phyloP scores from a whole-genome alignment of 768 basidiomycete species.

The Pulveroboletus sp. region DNA sequence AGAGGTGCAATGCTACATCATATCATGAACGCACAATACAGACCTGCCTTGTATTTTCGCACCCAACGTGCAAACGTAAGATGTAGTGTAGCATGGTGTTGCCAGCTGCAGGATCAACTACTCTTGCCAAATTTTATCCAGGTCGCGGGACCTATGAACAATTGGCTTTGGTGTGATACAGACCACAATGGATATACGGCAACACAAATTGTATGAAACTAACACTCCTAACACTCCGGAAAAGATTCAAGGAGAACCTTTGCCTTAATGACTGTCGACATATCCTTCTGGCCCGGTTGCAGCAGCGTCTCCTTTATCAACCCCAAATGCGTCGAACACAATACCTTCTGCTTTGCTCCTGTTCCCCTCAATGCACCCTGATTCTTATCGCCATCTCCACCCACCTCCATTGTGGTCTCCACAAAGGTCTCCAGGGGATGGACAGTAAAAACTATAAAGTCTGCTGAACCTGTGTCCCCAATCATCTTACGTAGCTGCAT shows the following conservation, averaged over 20 bases:
- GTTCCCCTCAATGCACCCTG: background rate
- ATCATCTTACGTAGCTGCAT: too few relatives aligned
- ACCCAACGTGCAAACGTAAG: too few relatives aligned
- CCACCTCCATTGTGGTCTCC: conserved; percentile 11
- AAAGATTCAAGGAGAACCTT: conserved; percentile 14
- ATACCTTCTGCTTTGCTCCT: conserved; percentile 1
- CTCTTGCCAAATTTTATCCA: too few relatives aligned
- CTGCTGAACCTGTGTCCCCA: conserved; percentile 4
- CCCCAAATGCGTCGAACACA: conserved; percentile 13
- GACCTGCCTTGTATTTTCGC: too few relatives aligned
- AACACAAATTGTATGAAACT: too few relatives aligned
- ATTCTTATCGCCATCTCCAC: background rate
- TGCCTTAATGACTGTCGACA: background rate
- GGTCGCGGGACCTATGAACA: too few relatives aligned
- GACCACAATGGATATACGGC: too few relatives aligned
- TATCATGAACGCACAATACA: too few relatives aligned
- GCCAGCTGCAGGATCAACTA: too few relatives aligned
- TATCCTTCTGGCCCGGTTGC: background rate
- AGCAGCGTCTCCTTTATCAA: conserved; percentile 8
- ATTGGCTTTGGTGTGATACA: too few relatives aligned
- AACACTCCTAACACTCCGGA: background rate
- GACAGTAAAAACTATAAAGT: conserved; percentile 5
- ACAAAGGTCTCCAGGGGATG: background rate
- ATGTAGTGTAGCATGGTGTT: too few relatives aligned
- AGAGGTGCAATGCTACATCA: too few relatives aligned